Conservation (phyloP, 2,329 filamentous ascomycete species). For the Hortaea werneckii region DNA sequence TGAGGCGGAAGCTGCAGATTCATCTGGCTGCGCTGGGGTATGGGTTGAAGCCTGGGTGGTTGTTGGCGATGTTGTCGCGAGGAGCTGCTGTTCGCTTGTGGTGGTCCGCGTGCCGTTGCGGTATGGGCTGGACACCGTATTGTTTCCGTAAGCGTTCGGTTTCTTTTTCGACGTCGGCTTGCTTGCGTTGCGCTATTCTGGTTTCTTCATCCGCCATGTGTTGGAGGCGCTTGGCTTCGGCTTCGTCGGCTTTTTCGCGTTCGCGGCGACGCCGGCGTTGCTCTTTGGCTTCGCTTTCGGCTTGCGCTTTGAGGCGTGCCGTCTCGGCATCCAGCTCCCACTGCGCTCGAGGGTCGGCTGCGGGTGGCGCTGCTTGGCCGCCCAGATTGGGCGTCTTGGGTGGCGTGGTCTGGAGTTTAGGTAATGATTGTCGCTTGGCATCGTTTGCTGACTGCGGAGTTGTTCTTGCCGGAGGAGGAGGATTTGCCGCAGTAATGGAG, state of each 20-base stretch:
- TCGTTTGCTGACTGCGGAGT: slow-evolving; percentile 5
- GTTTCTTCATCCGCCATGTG: slow-evolving; percentile 47
- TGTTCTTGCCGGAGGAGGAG: slow-evolving; percentile 4
- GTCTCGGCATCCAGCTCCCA: slow-evolving; percentile 45
- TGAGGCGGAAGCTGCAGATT: slow-evolving; percentile 8
- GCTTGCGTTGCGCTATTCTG: slow-evolving; percentile 40
- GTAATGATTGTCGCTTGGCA: neutral
- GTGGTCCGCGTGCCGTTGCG: neutral
- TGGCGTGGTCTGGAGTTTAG: slow-evolving; percentile 1
- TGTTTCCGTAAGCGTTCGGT: slow-evolving; percentile 60
- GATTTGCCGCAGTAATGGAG: slow-evolving; percentile 4
- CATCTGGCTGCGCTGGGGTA: slow-evolving; percentile 13
- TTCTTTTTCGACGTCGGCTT: slow-evolving; percentile 56
- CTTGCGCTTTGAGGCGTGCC: slow-evolving; percentile 34
- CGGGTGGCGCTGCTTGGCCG: slow-evolving; percentile 20
- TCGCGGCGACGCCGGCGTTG: slow-evolving; percentile 41
- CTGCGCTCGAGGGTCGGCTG: slow-evolving; percentile 42
- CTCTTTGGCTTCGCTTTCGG: slow-evolving; percentile 38
- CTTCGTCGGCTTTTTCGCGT: slow-evolving; percentile 50
- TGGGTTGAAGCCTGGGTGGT: slow-evolving; percentile 10
- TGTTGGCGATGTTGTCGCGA: slow-evolving; percentile 3
- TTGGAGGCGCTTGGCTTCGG: slow-evolving; percentile 45
- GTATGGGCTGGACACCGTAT: slow-evolving; percentile 47
- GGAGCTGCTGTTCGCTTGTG: slow-evolving; percentile 6
- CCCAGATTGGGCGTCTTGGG: slow-evolving; percentile 17